Evolutionary conservation across 2,329 filamentous ascomycete genomes (phyloP).

Genomic region (Monosporascus sp.): DNA sequence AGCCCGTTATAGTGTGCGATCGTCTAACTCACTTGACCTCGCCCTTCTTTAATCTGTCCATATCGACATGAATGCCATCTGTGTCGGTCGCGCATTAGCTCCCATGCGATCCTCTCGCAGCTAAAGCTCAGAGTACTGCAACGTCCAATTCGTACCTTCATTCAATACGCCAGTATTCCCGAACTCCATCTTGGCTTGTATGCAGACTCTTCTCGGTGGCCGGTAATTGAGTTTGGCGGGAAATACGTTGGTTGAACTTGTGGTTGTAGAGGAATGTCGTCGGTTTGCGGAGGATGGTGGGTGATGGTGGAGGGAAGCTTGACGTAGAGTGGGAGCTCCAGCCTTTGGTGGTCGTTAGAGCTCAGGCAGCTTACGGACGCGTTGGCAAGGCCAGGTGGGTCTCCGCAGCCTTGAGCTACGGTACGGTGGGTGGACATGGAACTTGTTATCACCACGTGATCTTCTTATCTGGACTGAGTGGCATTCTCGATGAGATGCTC

Average conservation of each 20-base stretch:
- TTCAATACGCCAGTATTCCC: constrained; percentile 57
- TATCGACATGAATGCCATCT: constrained; percentile 99
- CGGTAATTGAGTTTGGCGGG: background rate
- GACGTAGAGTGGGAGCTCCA: constrained; percentile 2
- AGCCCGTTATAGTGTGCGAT: constrained; percentile 24
- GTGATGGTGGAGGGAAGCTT: background rate
- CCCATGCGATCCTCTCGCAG: constrained; percentile 10
- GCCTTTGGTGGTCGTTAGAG: background rate
- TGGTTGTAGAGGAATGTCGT: background rate
- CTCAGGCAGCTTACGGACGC: constrained; percentile 8
- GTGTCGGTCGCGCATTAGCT: constrained; percentile 19
- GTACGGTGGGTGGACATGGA: background rate
- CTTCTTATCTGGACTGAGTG: background rate
- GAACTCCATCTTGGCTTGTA: constrained; percentile 51
- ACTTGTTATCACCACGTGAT: background rate
- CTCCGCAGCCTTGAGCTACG: background rate
- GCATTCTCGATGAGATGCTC: background rate
- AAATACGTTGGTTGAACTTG: background rate
- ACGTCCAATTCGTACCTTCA: constrained; percentile 45
- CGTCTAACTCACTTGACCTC: constrained; percentile 81
- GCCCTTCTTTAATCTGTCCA: constrained; percentile 97
- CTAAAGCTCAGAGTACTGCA: constrained; percentile 11
- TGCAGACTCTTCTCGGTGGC: background rate
- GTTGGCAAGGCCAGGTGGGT: constrained; percentile 1
- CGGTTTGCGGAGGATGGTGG: background rate